Evolutionary conservation across 345 rosid genomes (phyloP).

Genomic region (Citrus australasica): DNA sequence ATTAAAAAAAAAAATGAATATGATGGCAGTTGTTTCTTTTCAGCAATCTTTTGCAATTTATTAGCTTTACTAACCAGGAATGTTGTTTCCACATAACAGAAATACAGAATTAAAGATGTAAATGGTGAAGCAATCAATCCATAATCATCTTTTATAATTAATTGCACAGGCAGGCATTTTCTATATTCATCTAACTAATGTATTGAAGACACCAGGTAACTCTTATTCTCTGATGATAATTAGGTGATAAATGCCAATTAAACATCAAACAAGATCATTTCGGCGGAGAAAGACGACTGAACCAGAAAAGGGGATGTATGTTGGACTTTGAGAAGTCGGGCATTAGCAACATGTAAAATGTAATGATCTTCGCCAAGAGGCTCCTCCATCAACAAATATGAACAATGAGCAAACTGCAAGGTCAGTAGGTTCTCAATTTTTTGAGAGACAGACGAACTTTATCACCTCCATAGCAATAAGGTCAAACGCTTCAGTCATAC

Average conservation of each 20-base stretch:
- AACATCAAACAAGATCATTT: constrained; percentile 23
- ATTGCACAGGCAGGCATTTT: constrained; percentile 44
- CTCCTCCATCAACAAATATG: constrained; percentile 7
- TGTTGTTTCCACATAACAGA: no score
- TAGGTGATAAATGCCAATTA: constrained; percentile 33
- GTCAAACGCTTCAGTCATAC: constrained; percentile 17
- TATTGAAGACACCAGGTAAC: background rate
- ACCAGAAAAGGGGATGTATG: constrained; percentile 20
- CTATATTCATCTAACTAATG: background rate
- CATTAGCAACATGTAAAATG: constrained; percentile 5
- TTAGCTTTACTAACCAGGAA: no score
- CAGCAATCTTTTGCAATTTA: no score
- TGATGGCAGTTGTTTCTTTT: background rate
- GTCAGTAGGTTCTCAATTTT: constrained; percentile 18
- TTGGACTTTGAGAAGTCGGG: constrained; percentile 14
- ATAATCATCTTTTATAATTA: constrained; percentile 42
- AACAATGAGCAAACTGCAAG: background rate
- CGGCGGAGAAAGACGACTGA: constrained; percentile 25
- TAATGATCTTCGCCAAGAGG: constrained; percentile 18
- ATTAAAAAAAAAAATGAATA: background rate
- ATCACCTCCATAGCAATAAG: constrained; percentile 1
- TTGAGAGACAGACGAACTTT: constrained; percentile 17
- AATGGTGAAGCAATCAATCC: no score
- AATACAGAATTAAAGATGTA: no score
- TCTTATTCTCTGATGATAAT: constrained; percentile 9